Evolutionary conservation across 1,139 yeast genomes (phyloP).

Genomic region (Pichia sp.): DNA sequence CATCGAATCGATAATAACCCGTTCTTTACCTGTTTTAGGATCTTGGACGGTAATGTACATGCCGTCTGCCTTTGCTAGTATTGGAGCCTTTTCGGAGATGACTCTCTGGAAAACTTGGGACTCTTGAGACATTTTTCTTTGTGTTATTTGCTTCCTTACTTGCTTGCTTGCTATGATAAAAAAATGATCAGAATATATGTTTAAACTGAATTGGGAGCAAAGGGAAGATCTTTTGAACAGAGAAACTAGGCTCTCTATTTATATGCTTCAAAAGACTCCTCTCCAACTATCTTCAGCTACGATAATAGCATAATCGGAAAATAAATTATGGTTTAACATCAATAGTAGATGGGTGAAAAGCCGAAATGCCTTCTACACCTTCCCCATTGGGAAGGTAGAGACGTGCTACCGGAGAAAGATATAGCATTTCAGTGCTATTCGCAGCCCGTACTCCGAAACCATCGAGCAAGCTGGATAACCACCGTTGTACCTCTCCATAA

Average conservation of each 20-base stretch:
- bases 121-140: conserved; percentile 14
- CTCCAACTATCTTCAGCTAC: no score
- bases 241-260: no score
- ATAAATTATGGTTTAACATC: no score
- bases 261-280: no score
- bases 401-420: not conserved
- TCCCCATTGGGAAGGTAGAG: conserved; percentile 13
- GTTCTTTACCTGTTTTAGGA: conserved; percentile 41
- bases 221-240: no score
- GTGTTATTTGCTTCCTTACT: not conserved
- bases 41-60: conserved; percentile 44
- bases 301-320: no score
- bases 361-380: not conserved
- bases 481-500: no score
- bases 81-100: conserved; percentile 39
- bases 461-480: no score
- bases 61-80: conserved; percentile 42
- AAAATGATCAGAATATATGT: no score
- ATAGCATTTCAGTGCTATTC: not conserved
- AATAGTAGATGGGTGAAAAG: no score
- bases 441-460: not conserved
- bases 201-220: no score
- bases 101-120: conserved; percentile 42
- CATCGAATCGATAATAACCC: conserved; percentile 45
- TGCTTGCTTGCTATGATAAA: not conserved